Percentiles rank a stretch among this genome's conserved stretches.
These are phyloP conservation scores for Cymbopogon flexuosus DNA, from an alignment of 202 grass and related monocot species.

Conservation along the genomic window DNA sequence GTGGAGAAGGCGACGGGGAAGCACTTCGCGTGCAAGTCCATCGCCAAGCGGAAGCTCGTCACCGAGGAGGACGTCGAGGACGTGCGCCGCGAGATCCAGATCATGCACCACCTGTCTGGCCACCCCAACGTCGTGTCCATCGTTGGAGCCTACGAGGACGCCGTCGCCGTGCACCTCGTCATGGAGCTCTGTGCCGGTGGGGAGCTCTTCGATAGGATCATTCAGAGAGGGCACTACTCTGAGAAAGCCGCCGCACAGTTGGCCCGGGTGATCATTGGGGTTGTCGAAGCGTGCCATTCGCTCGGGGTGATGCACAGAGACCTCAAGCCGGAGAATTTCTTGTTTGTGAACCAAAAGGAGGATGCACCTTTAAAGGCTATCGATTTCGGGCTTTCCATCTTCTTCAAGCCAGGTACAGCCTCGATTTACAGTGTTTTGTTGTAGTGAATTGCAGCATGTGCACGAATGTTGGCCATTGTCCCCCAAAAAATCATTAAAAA, in stretches of 20 bases:
- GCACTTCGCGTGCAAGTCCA: constrained; percentile 92
- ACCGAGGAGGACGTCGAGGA: constrained; percentile 89
- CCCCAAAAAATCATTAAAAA: background rate
- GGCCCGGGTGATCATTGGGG: constrained; percentile 67
- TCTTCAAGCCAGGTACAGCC: constrained; percentile 85
- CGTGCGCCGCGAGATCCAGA: constrained; percentile 90
- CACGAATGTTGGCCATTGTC: background rate
- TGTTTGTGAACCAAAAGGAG: constrained; percentile 70
- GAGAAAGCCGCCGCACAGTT: constrained; percentile 80
- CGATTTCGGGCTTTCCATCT: constrained; percentile 93
- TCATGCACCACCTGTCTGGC: constrained; percentile 85
- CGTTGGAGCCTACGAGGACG: constrained; percentile 73
- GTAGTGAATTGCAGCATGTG: background rate
- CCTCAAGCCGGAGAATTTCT: constrained; percentile 93
- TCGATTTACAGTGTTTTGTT: background rate
- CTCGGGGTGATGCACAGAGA: constrained; percentile 94
- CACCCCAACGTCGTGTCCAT: constrained; percentile 78
- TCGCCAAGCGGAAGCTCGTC: constrained; percentile 83
- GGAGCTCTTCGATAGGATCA: constrained; percentile 82
- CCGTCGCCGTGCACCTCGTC: constrained; percentile 74
- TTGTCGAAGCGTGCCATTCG: constrained; percentile 81
- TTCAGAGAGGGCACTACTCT: constrained; percentile 82
- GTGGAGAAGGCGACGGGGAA: constrained; percentile 71
- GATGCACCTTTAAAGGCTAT: constrained; percentile 72
- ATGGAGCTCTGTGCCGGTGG: constrained; percentile 75